Evolutionary conservation across 1,139 yeast genomes (phyloP).

Genomic region (Ashbya aceris): DNA sequence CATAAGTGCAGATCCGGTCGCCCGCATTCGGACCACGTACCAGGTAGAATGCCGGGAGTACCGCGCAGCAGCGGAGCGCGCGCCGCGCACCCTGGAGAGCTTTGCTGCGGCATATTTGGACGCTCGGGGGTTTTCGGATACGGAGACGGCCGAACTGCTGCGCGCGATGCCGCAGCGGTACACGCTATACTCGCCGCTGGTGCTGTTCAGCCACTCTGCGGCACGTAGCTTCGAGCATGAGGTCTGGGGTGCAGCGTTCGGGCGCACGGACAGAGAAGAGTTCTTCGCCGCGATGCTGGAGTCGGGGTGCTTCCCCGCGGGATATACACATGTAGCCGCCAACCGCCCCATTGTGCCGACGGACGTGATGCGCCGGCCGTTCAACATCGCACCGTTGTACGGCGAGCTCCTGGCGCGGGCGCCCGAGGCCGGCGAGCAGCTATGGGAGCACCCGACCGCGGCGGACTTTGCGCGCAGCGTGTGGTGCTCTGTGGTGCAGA

Average conservation of each 20-base stretch:
- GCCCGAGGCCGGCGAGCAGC: conserved; percentile 18
- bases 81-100: neutral
- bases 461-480: conserved; percentile 44
- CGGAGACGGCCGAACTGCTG: conserved; percentile 10
- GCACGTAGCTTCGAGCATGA: conserved; percentile 34
- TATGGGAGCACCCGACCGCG: conserved; percentile 34
- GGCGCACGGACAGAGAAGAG: conserved; percentile 6
- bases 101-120: neutral
- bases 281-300: conserved; percentile 29
- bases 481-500: conserved; percentile 67
- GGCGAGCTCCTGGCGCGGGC: conserved; percentile 56
- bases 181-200: conserved; percentile 59
- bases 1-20: no score
- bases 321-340: conserved; percentile 55
- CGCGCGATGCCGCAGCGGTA: conserved; percentile 41
- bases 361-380: conserved; percentile 53
- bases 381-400: conserved; percentile 45
- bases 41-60: no score
- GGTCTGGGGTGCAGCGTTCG: conserved; percentile 31
- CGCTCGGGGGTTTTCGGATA: neutral
- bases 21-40: no score
- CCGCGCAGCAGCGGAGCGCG: neutral
- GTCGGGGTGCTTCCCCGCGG: conserved; percentile 15
- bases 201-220: conserved; percentile 39
- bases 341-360: conserved; percentile 57